Percentiles rank a stretch among this genome's conserved stretches.
Evolutionary conservation across 441 rosid genomes (phyloP).

Genomic region (Gossypium trilobum): DNA sequence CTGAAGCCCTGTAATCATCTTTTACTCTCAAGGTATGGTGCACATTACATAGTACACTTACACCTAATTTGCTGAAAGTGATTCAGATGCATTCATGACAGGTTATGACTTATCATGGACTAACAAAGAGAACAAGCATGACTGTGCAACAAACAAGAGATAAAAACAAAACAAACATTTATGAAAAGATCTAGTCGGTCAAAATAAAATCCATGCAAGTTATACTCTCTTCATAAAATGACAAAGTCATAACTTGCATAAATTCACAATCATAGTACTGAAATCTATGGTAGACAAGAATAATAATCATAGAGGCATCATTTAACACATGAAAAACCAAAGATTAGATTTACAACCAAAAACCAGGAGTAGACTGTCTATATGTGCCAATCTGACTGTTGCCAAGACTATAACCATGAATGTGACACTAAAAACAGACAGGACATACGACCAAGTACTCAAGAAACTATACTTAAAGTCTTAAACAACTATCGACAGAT

Average conservation of each 20-base stretch:
- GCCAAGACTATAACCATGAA: neutral
- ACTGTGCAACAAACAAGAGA: neutral
- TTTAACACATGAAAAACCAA: neutral
- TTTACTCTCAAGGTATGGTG: neutral
- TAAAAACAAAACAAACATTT: neutral
- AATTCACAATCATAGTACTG: neutral
- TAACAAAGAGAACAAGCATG: neutral
- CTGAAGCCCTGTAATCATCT: constrained; percentile 5
- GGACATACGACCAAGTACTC: neutral
- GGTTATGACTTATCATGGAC: neutral
- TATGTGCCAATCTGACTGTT: neutral
- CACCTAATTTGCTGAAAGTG: constrained; percentile 3
- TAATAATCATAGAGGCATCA: neutral
- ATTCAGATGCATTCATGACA: neutral
- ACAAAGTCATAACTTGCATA: neutral
- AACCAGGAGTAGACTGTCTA: neutral
- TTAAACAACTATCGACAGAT: neutral
- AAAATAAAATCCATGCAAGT: neutral
- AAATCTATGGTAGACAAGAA: neutral
- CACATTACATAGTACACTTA: neutral
- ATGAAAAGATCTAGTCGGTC: neutral
- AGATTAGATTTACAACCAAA: neutral
- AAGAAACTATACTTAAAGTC: neutral
- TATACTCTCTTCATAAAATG: neutral
- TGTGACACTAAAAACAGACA: neutral